Evolutionary conservation across 257 asterid species (phyloP).

Genomic region (Eucommia ulmoides): DNA sequence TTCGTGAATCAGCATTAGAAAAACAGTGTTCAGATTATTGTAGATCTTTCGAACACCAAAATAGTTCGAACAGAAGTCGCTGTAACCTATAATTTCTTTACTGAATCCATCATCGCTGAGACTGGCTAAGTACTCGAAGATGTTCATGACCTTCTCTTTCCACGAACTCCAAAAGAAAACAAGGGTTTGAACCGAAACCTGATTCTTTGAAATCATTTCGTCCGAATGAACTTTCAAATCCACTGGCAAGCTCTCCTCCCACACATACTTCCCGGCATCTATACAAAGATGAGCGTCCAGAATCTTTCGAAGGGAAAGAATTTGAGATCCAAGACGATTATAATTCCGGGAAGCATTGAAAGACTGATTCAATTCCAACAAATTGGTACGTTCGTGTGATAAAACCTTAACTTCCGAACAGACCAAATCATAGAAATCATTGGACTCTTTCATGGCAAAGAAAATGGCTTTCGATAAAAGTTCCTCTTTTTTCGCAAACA

Average conservation of each 20-base stretch:
- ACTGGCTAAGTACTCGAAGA: constrained; percentile 22
- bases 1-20: constrained; percentile 29
- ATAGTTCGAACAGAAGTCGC: constrained; percentile 26
- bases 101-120: constrained; percentile 11
- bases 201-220: constrained; percentile 17
- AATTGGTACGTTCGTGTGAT: constrained; percentile 15
- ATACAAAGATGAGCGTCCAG: constrained; percentile 31
- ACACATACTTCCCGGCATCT: constrained; percentile 15
- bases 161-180: constrained; percentile 34
- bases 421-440: constrained; percentile 16
- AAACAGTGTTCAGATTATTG: constrained; percentile 6
- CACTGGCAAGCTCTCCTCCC: constrained; percentile 17
- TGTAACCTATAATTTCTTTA: constrained; percentile 1
- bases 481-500: constrained; percentile 20
- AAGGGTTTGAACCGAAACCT: constrained; percentile 26
- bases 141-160: constrained; percentile 14
- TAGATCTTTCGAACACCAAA: constrained; percentile 36
- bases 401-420: constrained; percentile 20
- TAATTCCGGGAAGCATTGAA: constrained; percentile 13
- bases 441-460: constrained; percentile 20
- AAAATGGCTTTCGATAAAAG: constrained; percentile 26
- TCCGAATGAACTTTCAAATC: constrained; percentile 12
- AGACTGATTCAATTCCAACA: constrained; percentile 20
- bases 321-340: constrained; percentile 15
- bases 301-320: constrained; percentile 26